These are phyloP conservation scores for Coriaria nepalensis DNA, from an alignment of 306 rosid species.

Conservation along the genomic window DNA sequence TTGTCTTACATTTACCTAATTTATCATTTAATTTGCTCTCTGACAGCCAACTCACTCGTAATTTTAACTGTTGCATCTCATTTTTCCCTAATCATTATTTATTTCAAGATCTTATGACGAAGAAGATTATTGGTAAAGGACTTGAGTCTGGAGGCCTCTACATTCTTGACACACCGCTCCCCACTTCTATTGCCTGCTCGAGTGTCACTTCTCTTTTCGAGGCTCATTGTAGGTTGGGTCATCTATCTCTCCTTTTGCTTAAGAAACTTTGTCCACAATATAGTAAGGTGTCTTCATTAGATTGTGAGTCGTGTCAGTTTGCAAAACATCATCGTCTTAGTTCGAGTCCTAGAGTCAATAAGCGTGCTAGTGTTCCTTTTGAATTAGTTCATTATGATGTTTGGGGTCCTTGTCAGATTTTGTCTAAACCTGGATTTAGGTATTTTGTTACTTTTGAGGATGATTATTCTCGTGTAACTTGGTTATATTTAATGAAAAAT, in stretches of 20 bases:
- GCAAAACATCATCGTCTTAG: too few species aligned
- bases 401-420: neutral
- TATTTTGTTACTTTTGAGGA: neutral
- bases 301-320: too few species aligned
- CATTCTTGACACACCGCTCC: too few species aligned
- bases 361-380: neutral
- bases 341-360: too few species aligned
- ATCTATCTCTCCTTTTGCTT: too few species aligned
- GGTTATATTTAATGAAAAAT: too few species aligned
- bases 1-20: neutral
- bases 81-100: neutral
- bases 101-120: slow-evolving; percentile 4
- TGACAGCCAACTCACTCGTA: neutral
- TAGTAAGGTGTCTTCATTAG: neutral
- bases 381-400: slow-evolving; percentile 8
- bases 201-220: neutral
- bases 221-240: neutral
- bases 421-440: neutral
- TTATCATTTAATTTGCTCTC: too few species aligned
- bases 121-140: slow-evolving; percentile 1
- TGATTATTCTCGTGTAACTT: too few species aligned
- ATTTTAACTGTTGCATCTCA: neutral
- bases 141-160: slow-evolving; percentile 2
- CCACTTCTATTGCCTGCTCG: neutral
- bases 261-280: neutral